Evolutionary conservation across 176 grass and related monocot species (phyloP).

Genomic region (Oryza nivara): DNA sequence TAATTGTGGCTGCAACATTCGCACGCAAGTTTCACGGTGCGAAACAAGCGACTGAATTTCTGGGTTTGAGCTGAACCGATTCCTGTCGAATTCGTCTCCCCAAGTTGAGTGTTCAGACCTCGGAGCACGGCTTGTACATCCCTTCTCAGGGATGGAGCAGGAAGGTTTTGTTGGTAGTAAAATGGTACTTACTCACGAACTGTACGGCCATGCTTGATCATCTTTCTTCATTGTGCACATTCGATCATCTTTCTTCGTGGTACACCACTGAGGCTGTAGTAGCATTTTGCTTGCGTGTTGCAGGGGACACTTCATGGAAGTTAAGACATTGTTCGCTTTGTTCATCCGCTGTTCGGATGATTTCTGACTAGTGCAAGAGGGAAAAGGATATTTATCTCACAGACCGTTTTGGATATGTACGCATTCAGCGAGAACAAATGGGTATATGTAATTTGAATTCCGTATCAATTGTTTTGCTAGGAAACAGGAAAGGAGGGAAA

Average conservation of each 20-base stretch:
- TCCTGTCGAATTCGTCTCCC: background rate
- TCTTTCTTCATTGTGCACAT: background rate
- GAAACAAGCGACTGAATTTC: slow-evolving; percentile 24
- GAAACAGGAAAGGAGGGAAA: too few species aligned
- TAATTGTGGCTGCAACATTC: slow-evolving; percentile 84
- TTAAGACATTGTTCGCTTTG: too few species aligned
- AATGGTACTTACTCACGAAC: background rate
- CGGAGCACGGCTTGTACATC: background rate
- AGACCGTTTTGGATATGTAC: too few species aligned
- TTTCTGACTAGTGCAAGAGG: too few species aligned
- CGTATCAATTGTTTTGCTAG: too few species aligned
- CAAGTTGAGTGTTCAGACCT: background rate
- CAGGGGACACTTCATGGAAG: background rate
- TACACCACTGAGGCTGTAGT: background rate
- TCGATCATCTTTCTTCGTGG: too few species aligned
- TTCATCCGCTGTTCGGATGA: too few species aligned
- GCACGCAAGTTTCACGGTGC: slow-evolving; percentile 47
- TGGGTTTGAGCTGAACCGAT: background rate
- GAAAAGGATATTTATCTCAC: too few species aligned
- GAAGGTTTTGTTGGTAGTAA: background rate
- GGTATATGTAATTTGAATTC: too few species aligned
- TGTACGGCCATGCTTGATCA: background rate
- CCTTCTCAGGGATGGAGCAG: background rate
- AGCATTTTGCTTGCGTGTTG: background rate
- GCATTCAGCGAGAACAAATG: too few species aligned